Conservation (phyloP, 257 asterid genomes). For the Asclepias syriaca region DNA sequence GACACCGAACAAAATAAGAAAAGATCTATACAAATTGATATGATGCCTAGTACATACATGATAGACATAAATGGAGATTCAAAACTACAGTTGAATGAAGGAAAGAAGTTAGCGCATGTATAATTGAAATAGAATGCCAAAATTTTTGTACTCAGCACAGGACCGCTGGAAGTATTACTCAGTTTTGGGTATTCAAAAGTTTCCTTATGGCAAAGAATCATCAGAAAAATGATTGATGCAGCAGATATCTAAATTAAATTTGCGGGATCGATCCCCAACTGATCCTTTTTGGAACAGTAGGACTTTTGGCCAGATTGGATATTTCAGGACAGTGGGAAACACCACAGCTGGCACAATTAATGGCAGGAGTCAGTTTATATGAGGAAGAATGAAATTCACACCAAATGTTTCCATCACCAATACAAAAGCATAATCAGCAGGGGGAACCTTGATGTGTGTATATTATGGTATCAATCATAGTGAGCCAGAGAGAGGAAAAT, state of each 20-base stretch:
- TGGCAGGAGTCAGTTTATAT: constrained; percentile 23
- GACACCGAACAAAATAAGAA: neutral
- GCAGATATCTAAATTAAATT: neutral
- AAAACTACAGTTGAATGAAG: neutral
- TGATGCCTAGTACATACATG: too few relatives aligned
- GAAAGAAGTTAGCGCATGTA: neutral
- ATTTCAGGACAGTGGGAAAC: constrained; percentile 24
- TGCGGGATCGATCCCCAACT: neutral
- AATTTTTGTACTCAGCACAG: neutral
- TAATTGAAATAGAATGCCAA: neutral
- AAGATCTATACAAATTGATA: too few relatives aligned
- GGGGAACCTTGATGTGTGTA: constrained; percentile 26
- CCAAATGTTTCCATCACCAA: constrained; percentile 22
- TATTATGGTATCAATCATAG: constrained; percentile 14
- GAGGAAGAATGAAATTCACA: constrained; percentile 21
- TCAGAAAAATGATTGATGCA: neutral
- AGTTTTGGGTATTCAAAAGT: neutral
- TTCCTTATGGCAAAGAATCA: neutral
- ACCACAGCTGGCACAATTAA: constrained; percentile 36
- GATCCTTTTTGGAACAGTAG: neutral
- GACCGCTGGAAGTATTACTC: neutral
- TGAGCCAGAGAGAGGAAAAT: too few relatives aligned
- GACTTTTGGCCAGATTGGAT: constrained; percentile 15
- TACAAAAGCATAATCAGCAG: constrained; percentile 18
- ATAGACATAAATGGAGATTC: neutral